These are phyloP conservation scores for Chrysophaeum taylorii DNA, from an alignment of 352 stramenopile genomes.

Conservation along the genomic window DNA sequence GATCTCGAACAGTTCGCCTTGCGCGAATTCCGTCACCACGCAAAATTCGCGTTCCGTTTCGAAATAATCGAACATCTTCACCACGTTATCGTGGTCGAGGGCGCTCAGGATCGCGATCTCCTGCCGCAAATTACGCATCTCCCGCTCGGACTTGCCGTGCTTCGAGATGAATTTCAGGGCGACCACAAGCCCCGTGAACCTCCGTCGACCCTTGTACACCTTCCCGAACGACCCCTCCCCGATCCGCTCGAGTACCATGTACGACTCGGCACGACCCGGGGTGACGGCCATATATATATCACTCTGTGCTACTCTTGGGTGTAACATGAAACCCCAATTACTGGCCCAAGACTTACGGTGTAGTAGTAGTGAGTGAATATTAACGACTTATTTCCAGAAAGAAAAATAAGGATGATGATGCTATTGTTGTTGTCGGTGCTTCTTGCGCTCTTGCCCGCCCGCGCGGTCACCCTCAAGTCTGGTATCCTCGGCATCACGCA, in stretches of 20 bases:
- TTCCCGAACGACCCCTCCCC: constrained; percentile 54
- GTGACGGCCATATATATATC: too few relatives aligned
- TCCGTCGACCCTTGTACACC: constrained; percentile 42
- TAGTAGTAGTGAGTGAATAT: background rate
- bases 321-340: too few relatives aligned
- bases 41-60: constrained; percentile 82
- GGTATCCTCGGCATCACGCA: too few relatives aligned
- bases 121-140: constrained; percentile 73
- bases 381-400: constrained; percentile 1
- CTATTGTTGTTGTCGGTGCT: too few relatives aligned
- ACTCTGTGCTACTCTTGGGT: too few relatives aligned
- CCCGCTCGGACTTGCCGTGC: constrained; percentile 71
- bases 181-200: constrained; percentile 62
- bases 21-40: constrained; percentile 84
- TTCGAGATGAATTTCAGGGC: constrained; percentile 87
- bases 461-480: too few relatives aligned
- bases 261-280: constrained; percentile 31
- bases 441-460: too few relatives aligned
- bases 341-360: too few relatives aligned
- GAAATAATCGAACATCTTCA: constrained; percentile 85
- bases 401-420: too few relatives aligned
- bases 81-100: constrained; percentile 84
- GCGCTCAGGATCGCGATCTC: constrained; percentile 81
- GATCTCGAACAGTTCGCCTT: constrained; percentile 82
- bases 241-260: constrained; percentile 81